phyloP scores from a whole-genome alignment of 2,329 filamentous ascomycete species.

The Fusarium hainanense region DNA sequence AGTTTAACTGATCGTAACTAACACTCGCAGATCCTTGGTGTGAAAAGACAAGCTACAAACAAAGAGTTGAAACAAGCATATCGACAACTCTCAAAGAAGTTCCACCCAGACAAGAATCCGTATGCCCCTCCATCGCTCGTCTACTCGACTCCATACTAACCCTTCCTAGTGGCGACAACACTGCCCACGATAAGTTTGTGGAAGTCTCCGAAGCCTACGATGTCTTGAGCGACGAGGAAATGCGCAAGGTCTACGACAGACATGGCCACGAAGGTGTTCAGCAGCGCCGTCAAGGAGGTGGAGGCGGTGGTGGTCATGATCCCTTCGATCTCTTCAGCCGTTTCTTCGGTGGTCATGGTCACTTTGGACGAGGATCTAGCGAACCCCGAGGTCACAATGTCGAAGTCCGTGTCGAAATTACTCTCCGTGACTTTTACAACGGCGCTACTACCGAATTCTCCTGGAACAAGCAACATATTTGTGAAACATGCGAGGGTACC shows the following conservation, averaged over 20 bases:
- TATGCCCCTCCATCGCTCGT: conserved; percentile 58
- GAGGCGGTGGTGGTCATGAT: conserved; percentile 72
- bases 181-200: conserved; percentile 91
- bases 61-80: conserved; percentile 95
- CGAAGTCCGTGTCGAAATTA: conserved; percentile 83
- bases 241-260: conserved; percentile 91
- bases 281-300: conserved; percentile 78
- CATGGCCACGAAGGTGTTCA: conserved; percentile 92
- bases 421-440: conserved; percentile 92
- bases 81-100: conserved; percentile 91
- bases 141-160: not conserved
- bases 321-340: conserved; percentile 96
- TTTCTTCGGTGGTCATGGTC: conserved; percentile 93
- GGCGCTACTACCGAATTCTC: conserved; percentile 87
- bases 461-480: conserved; percentile 95
- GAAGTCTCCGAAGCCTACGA: conserved; percentile 96
- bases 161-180: conserved; percentile 73
- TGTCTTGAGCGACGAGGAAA: conserved; percentile 81
- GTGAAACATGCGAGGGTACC: conserved; percentile 87
- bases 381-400: conserved; percentile 88
- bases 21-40: conserved; percentile 73
- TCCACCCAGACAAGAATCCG: conserved; percentile 98
- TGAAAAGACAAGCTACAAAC: conserved; percentile 83
- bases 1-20: not conserved
- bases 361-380: conserved; percentile 78